Base-by-base conservation (phyloP, 2,329 filamentous ascomycete species). In the Grosmannia serpens region DNA sequence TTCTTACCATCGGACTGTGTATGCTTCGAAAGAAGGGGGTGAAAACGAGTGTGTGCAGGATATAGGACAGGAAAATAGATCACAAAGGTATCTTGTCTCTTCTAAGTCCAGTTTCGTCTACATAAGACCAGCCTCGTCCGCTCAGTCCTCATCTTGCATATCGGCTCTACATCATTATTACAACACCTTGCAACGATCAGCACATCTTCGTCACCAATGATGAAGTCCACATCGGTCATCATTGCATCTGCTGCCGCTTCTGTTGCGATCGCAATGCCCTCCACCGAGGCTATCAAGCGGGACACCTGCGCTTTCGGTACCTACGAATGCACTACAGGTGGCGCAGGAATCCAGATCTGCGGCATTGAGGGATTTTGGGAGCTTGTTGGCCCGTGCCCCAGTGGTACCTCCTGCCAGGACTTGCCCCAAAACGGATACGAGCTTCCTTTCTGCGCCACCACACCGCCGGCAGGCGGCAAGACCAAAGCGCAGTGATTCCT, bases 261-360 rank as follows among this genome's bases (percentile, higher is more conserved):
- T 27, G 58, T 46, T n/a, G 60, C 55, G 22, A n/a, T n/a, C n/a
- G 60, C 60, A 27, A 31, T 53, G 26, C 56, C 60, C 3, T 44
- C 60, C 5, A 24, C 59, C 38, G 17, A 47, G 11, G 41, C 41
- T 27, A 41, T 26, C n/a, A 60, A 60, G 56, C 51, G 53, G 35
- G 51, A 33, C 41, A n/a, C 33, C 31, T 67, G 66, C 63, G 62
- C 54, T 2, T 66, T 67, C 53, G 66, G 66, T 63, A 65, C 59
- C 51, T 67, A 67, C 58, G 61, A 62, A 38, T 67, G 66, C 64
- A 63, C 61, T 24, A 57, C 31, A 35, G 59, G 63, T 58, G 60
- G 59, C 60, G 60, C 59, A 2, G 65, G 64, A 57, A 66, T 67
- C 59, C 59, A 67, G 61, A 60, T 67, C 60, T 67, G 66, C 62